Percentiles rank a stretch among this genome's conserved stretches.
Conservation (phyloP, 371 early-diverging fungal genomes). For the Mucor piriformis region DNA sequence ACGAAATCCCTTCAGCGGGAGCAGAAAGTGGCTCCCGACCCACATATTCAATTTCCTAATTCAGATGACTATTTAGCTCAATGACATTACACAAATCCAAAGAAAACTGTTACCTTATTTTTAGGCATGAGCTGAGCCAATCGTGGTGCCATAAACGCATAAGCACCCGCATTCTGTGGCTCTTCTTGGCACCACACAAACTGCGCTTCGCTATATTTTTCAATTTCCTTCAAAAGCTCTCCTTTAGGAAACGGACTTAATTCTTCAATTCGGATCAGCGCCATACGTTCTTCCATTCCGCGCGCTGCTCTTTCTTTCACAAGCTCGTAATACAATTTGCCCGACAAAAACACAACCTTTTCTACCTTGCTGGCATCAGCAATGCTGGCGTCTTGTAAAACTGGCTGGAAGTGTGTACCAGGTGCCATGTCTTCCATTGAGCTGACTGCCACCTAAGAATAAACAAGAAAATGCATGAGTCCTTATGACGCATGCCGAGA, state of each 20-base stretch:
- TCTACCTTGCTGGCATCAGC: conserved; percentile 52
- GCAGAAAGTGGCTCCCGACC: conserved; percentile 76
- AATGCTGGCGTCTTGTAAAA: conserved; percentile 66
- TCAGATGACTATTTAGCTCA: too few relatives aligned
- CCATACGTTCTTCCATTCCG: conserved; percentile 71
- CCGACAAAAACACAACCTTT: conserved; percentile 84
- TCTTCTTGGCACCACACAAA: conserved; percentile 96
- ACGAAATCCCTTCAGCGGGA: conserved; percentile 74
- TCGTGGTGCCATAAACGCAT: conserved; percentile 85
- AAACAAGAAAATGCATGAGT: too few relatives aligned
- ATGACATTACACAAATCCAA: too few relatives aligned
- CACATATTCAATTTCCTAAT: conserved; percentile 58
- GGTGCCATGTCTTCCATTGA: conserved; percentile 81
- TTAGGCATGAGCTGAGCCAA: conserved; percentile 71
- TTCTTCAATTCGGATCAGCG: conserved; percentile 90
- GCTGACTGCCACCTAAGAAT: conserved; percentile 63
- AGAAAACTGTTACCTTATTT: conserved; percentile 34
- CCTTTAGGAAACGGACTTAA: conserved; percentile 90
- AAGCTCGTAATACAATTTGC: conserved; percentile 92
- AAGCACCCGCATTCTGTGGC: conserved; percentile 92
- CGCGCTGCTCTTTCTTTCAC: conserved; percentile 73
- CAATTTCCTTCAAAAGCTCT: conserved; percentile 66
- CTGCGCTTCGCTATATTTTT: conserved; percentile 67
- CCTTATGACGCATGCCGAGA: too few relatives aligned
- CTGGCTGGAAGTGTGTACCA: conserved; percentile 83